Conservation (phyloP, 1,284 basidiomycete species). For the Cryptococcus wingfieldii region DNA sequence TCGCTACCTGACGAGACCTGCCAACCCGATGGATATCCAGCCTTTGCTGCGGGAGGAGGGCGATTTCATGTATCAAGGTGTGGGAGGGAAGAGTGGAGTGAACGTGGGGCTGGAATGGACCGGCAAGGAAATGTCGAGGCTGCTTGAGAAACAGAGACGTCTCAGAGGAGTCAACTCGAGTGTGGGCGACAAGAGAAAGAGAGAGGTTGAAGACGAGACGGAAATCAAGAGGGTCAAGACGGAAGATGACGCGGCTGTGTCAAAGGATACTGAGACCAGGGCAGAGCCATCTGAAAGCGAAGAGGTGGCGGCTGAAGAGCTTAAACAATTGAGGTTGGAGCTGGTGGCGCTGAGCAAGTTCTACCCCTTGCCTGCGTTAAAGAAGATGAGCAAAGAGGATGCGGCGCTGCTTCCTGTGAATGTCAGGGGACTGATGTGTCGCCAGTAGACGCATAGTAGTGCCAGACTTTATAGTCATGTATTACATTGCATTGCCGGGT, state of each 20-base stretch:
- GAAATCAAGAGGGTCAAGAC: slow-evolving; percentile 1
- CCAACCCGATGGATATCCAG: slow-evolving; percentile 35
- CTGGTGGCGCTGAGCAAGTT: slow-evolving; percentile 43
- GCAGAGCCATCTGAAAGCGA: not conserved
- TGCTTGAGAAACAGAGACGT: slow-evolving; percentile 2
- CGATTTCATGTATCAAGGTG: slow-evolving; percentile 36
- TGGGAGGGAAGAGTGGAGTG: slow-evolving; percentile 32
- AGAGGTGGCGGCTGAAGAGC: slow-evolving; percentile 9
- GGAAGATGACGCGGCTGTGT: not conserved
- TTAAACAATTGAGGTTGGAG: slow-evolving; percentile 38
- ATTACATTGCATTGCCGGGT: too few species aligned
- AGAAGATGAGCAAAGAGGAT: slow-evolving; percentile 36
- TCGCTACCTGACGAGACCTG: slow-evolving; percentile 20
- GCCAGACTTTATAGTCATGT: not conserved
- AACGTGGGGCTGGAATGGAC: slow-evolving; percentile 29
- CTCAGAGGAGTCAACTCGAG: not conserved
- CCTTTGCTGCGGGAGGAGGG: slow-evolving; percentile 29
- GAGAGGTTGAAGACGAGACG: not conserved
- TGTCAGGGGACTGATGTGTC: slow-evolving; percentile 37
- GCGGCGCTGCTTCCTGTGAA: slow-evolving; percentile 38
- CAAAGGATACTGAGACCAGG: not conserved
- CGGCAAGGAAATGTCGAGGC: slow-evolving; percentile 22
- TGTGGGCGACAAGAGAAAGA: slow-evolving; percentile 1
- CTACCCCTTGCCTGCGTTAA: slow-evolving; percentile 41
- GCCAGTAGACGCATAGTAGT: not conserved